Evolutionary conservation across 2,329 filamentous ascomycete species (phyloP), one percentile per base, ranked within the genome.

Genomic region (Cercospora brassicicola): DNA sequence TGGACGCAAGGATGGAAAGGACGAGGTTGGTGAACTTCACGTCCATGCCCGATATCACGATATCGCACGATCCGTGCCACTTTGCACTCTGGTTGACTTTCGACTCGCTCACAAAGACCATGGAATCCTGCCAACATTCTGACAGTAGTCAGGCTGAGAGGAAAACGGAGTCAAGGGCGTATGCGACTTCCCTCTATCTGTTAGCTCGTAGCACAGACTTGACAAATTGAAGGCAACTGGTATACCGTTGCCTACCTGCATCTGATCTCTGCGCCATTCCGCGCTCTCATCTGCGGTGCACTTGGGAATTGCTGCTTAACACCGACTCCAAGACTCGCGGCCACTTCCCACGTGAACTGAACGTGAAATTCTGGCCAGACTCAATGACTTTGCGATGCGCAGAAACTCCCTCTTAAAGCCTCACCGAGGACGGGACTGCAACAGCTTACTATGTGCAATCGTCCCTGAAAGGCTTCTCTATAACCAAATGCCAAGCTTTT

Each of bases 21-120:
- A 59, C 31, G 60, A 51, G 60, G 60, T 28, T 62, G 60, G 60
- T 23, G 42, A 62, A 36, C 28, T 36, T 36, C 31, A 51, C 57
- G 4, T 61, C 36, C 42, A 61, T n/a, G 31, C 33, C 23, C 59
- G 59, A 39, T 23, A 36, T 45, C 33, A 39, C 28, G 60, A 51
- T 42, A 62, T 36, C 2, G 60, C 26, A 36, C 60, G 60, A 62
- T 62, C 23, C 20, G 42, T 51, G 60, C 60, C 45, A 26, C 60
- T 30, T 42, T 20, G 45, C 26, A 33, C 11, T 10, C 4, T 18
- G 23, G 26, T n/a, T 53, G 23, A 51, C 18, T 51, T 51, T 26
- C 45, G 45, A 23, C 20, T 4, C 18, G 45, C 20, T 23, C 45
- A 26, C 45, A 51, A 23, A 48, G 42, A 23, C 42, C 42, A 48